A percentile compares a stretch with the other conserved stretches of the same genome.
Conservation (phyloP, 2,329 filamentous ascomycete genomes). For the Beauveria caledonica region DNA sequence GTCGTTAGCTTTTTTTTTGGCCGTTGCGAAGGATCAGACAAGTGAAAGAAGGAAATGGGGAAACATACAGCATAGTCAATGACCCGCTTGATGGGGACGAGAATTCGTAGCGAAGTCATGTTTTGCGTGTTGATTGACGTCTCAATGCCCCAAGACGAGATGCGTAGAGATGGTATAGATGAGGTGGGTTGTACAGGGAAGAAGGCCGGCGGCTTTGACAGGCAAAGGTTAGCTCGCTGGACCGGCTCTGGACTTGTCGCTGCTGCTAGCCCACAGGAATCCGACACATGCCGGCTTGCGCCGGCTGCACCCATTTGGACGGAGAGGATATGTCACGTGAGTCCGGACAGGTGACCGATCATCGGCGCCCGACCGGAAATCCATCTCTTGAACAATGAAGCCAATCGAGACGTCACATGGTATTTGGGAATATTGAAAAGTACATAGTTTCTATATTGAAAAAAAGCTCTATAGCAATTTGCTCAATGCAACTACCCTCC, state of each 20-base stretch:
- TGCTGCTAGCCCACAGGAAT: neutral
- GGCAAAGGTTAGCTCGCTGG: neutral
- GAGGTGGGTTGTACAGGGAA: constrained; percentile 4
- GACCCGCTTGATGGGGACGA: constrained; percentile 75
- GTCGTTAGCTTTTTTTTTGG: neutral
- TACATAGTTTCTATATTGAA: neutral
- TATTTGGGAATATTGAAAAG: neutral
- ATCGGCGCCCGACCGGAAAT: constrained; percentile 10
- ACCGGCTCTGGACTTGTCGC: neutral
- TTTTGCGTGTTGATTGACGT: constrained; percentile 12
- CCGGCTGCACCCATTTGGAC: constrained; percentile 33
- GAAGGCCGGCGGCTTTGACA: constrained; percentile 1
- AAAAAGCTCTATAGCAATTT: constrained; percentile 2
- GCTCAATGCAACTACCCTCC: constrained; percentile 1
- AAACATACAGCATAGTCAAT: constrained; percentile 72
- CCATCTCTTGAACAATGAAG: neutral
- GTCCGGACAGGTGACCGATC: constrained; percentile 7
- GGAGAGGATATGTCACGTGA: constrained; percentile 27
- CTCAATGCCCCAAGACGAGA: constrained; percentile 19
- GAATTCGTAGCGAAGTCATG: constrained; percentile 63
- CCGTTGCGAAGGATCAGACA: neutral
- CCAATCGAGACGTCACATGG: neutral
- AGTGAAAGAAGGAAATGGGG: neutral
- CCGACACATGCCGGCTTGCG: constrained; percentile 32
- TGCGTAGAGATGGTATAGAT: constrained; percentile 13